These are phyloP conservation scores for Tulasnella sp. DNA, from an alignment of 768 basidiomycete species.

Conservation along the genomic window DNA sequence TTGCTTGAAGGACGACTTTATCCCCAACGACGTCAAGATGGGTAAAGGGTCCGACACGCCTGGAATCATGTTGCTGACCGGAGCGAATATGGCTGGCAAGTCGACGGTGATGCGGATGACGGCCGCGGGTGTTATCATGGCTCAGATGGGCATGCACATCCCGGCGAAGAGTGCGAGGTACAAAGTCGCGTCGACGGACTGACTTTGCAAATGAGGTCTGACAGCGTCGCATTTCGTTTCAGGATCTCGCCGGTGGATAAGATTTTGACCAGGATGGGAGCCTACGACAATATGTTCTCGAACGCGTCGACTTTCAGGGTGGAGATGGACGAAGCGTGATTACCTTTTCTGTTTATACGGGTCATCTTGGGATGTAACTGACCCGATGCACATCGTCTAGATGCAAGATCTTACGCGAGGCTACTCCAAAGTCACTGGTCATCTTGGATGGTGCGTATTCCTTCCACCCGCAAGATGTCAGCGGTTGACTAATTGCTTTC, in stretches of 20 bases:
- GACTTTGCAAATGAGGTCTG: background rate
- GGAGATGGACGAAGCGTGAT: slow-evolving; percentile 91
- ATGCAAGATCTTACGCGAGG: slow-evolving; percentile 86
- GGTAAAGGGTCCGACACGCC: slow-evolving; percentile 53
- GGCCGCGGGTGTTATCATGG: slow-evolving; percentile 87
- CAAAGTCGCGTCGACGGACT: slow-evolving; percentile 15
- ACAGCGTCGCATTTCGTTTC: background rate
- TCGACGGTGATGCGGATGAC: slow-evolving; percentile 93
- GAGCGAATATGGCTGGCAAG: slow-evolving; percentile 46
- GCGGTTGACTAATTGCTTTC: background rate
- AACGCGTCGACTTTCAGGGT: slow-evolving; percentile 96
- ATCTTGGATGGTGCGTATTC: slow-evolving; percentile 73
- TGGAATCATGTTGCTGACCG: slow-evolving; percentile 77
- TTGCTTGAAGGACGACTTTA: slow-evolving; percentile 63
- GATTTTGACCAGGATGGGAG: slow-evolving; percentile 96
- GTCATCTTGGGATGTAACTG: background rate
- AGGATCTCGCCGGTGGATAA: slow-evolving; percentile 83
- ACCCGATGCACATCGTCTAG: slow-evolving; percentile 30
- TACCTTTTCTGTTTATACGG: background rate
- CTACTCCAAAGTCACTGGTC: slow-evolving; percentile 87
- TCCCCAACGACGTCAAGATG: slow-evolving; percentile 84
- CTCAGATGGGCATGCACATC: slow-evolving; percentile 91
- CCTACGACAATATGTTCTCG: slow-evolving; percentile 95
- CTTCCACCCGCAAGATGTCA: background rate
- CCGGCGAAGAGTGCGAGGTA: slow-evolving; percentile 75